These are phyloP conservation scores for Drechslerella dactyloides DNA, from an alignment of 2,329 filamentous ascomycete species.

Conservation along the genomic window DNA sequence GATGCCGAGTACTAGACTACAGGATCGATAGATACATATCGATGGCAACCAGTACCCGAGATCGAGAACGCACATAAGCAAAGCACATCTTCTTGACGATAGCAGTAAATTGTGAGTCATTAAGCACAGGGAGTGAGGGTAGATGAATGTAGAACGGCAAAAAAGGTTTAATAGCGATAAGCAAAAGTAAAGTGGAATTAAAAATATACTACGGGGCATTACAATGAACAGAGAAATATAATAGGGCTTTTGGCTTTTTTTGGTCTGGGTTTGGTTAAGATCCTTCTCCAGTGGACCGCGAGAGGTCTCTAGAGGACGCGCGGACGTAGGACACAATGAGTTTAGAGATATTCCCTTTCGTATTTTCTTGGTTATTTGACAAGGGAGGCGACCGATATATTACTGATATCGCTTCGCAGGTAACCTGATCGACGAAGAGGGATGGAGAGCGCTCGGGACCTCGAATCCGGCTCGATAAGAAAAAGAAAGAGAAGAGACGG, in stretches of 20 bases:
- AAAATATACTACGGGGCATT: conserved; percentile 49
- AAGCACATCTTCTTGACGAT: neutral
- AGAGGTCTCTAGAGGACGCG: neutral
- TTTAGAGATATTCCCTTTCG: conserved; percentile 7
- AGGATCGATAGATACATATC: conserved; percentile 4
- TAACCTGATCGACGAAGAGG: conserved; percentile 20
- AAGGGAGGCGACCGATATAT: conserved; percentile 15
- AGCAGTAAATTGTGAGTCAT: neutral
- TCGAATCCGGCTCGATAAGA: conserved; percentile 9
- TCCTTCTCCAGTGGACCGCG: no score
- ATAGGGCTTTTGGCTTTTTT: conserved; percentile 17
- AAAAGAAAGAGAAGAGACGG: conserved; percentile 1
- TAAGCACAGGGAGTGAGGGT: no score
- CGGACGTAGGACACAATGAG: conserved; percentile 3
- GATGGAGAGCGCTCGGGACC: conserved; percentile 16
- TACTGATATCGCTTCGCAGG: conserved; percentile 6
- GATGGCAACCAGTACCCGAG: neutral
- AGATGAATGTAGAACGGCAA: no score
- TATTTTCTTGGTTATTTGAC: conserved; percentile 28
- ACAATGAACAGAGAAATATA: conserved; percentile 47
- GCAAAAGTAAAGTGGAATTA: conserved; percentile 23
- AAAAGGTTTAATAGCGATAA: conserved; percentile 5
- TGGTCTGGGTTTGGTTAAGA: neutral
- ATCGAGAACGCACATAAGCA: no score
- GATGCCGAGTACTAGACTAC: neutral